A percentile compares a stretch with the other conserved stretches of the same genome.
phyloP scores from a whole-genome alignment of 2,329 filamentous ascomycete species.

The Neurospora sp. region DNA sequence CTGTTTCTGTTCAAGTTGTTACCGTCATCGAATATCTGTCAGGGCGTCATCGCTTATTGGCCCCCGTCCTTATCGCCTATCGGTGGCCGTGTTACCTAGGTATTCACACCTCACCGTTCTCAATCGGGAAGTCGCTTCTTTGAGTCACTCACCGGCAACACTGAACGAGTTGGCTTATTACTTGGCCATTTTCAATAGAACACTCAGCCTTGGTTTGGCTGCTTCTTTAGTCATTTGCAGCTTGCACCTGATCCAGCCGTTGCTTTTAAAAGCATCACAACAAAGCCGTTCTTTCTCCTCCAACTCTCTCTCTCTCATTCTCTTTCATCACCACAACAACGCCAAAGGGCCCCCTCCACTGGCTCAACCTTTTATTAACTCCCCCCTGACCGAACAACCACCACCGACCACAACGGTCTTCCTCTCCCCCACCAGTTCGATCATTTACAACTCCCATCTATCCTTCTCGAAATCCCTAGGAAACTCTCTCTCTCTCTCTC shows the following conservation, averaged over 20 bases:
- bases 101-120: neutral
- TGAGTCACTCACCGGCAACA: neutral
- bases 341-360: neutral
- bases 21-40: neutral
- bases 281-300: neutral
- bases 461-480: neutral
- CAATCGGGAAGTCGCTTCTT: neutral
- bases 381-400: neutral
- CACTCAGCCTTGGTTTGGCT: neutral
- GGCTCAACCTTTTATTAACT: neutral
- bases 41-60: neutral
- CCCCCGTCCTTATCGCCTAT: conserved; percentile 3
- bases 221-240: neutral
- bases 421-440: neutral
- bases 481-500: neutral
- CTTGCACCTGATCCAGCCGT: neutral
- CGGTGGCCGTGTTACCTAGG: neutral
- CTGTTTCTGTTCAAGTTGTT: neutral
- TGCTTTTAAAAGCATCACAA: neutral
- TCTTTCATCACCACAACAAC: neutral
- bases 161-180: neutral
- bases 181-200: neutral
- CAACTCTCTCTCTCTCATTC: neutral
- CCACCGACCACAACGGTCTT: neutral
- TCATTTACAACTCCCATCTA: neutral